Percentiles rank a stretch among this genome's conserved stretches.
These are phyloP conservation scores for Knufia petricola DNA, from an alignment of 2,329 filamentous ascomycete species.

Conservation along the genomic window DNA sequence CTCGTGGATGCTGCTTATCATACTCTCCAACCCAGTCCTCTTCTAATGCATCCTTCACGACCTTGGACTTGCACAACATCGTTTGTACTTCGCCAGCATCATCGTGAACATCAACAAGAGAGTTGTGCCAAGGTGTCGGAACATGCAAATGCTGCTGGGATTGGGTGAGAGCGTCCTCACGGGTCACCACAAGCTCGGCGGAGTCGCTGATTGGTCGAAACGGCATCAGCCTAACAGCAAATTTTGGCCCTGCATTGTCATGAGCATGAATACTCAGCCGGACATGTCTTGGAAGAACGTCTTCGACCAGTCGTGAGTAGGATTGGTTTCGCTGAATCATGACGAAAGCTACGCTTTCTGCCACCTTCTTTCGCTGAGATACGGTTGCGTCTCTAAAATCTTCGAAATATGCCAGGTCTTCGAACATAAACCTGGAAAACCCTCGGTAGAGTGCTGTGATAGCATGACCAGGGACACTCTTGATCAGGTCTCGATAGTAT, in stretches of 20 bases:
- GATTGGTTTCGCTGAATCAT: conserved; percentile 38
- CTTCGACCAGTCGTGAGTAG: conserved; percentile 40
- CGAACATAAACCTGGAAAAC: conserved; percentile 31
- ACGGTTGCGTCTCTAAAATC: conserved; percentile 21
- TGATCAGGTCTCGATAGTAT: conserved; percentile 25
- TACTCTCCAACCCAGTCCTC: not conserved
- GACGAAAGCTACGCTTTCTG: conserved; percentile 28
- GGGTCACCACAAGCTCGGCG: conserved; percentile 20
- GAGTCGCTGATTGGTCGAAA: conserved; percentile 21
- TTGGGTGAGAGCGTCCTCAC: conserved; percentile 19
- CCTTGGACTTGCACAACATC: not conserved
- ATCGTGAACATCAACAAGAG: not conserved
- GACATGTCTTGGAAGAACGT: conserved; percentile 37
- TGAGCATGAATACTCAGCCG: conserved; percentile 42
- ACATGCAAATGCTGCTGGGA: conserved; percentile 26
- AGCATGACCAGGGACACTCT: conserved; percentile 22
- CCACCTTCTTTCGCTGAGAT: conserved; percentile 29
- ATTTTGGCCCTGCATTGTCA: conserved; percentile 35
- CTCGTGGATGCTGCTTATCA: not conserved
- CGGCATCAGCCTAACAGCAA: conserved; percentile 32
- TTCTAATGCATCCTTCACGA: not conserved
- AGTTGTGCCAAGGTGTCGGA: conserved; percentile 38
- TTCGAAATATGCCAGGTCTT: conserved; percentile 24
- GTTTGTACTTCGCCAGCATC: not conserved
- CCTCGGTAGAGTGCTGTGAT: conserved; percentile 29